A percentile compares a stretch with the other conserved stretches of the same genome.
These are phyloP conservation scores for Candida michaelii DNA, from an alignment of 805 yeast genomes.

Conservation along the genomic window DNA sequence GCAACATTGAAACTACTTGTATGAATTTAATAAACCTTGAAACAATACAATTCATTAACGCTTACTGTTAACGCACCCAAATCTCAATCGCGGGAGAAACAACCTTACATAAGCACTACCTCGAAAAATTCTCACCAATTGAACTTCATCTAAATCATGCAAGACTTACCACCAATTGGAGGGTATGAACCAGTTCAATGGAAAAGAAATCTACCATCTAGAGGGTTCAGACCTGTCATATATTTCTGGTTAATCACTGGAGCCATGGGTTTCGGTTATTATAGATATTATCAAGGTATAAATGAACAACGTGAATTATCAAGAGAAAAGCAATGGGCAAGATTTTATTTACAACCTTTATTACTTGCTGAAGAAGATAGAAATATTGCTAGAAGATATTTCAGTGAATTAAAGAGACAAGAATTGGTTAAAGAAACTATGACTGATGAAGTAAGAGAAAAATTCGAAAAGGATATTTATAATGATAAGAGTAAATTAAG, in stretches of 20 bases:
- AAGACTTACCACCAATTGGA: constrained; percentile 84
- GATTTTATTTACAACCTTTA: constrained; percentile 70
- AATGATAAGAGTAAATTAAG: constrained; percentile 45
- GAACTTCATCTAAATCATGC: constrained; percentile 36
- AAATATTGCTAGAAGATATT: constrained; percentile 68
- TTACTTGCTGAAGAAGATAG: constrained; percentile 83
- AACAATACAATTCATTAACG: no score
- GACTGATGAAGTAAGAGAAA: constrained; percentile 38
- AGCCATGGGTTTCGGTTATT: constrained; percentile 70
- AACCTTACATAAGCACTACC: background rate
- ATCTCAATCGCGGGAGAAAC: no score
- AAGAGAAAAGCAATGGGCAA: constrained; percentile 76
- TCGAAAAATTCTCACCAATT: constrained; percentile 17
- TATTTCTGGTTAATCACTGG: constrained; percentile 67
- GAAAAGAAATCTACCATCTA: constrained; percentile 81
- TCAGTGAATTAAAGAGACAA: constrained; percentile 67
- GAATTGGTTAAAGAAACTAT: constrained; percentile 46
- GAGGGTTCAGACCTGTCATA: constrained; percentile 79
- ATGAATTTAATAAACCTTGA: no score
- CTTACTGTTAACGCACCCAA: no score
- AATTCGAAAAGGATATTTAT: constrained; percentile 44
- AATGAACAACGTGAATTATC: constrained; percentile 73
- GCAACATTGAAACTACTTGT: no score
- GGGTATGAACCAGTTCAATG: constrained; percentile 88
- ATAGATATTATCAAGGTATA: constrained; percentile 61